These are phyloP conservation scores for Populus hybrid DNA, from an alignment of 441 rosid genomes.

Conservation along the genomic window DNA sequence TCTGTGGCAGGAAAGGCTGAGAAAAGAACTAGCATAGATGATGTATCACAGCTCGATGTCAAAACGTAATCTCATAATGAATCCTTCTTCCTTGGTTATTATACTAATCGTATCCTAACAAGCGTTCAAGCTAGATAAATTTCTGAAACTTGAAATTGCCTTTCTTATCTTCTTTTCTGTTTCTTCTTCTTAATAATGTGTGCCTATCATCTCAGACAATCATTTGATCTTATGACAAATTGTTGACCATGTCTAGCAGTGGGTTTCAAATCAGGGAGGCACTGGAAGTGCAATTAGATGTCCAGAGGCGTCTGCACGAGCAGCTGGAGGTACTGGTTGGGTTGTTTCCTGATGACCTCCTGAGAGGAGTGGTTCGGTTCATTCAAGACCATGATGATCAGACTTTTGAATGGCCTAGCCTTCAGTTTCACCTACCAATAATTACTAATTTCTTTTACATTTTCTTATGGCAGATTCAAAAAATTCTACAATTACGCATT, in stretches of 20 bases:
- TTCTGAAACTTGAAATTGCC: background rate
- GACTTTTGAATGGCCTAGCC: background rate
- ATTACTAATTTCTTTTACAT: background rate
- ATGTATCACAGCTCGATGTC: slow-evolving; percentile 46
- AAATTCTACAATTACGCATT: slow-evolving; percentile 65
- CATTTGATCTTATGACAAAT: background rate
- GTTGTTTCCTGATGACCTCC: background rate
- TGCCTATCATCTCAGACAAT: background rate
- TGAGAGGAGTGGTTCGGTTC: background rate
- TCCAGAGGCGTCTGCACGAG: slow-evolving; percentile 83
- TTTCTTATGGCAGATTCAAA: slow-evolving; percentile 47
- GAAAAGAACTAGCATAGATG: slow-evolving; percentile 40
- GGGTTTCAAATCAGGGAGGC: slow-evolving; percentile 74
- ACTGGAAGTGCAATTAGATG: slow-evolving; percentile 71
- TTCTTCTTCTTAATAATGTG: background rate
- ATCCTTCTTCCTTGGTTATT: background rate
- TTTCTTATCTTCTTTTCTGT: background rate
- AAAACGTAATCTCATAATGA: slow-evolving; percentile 41
- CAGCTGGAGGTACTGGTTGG: slow-evolving; percentile 66
- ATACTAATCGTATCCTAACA: background rate
- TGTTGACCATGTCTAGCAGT: slow-evolving; percentile 33
- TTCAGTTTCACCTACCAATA: background rate
- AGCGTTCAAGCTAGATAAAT: background rate
- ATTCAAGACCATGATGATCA: background rate
- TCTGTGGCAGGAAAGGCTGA: slow-evolving; percentile 57